These are phyloP conservation scores for Gastrolobium villosum DNA, from an alignment of 306 rosid genomes.

Conservation along the genomic window DNA sequence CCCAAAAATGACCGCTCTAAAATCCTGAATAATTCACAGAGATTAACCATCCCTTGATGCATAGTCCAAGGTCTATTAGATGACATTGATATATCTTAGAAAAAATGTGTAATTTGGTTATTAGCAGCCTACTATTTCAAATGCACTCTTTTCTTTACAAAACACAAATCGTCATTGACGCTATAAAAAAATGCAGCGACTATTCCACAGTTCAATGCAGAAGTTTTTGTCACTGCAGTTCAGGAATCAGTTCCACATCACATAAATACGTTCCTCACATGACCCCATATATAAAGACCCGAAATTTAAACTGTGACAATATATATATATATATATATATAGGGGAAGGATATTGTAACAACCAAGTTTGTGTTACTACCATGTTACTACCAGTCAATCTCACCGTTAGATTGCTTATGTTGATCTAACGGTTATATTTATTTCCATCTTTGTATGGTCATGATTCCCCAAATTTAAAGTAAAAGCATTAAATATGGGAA, in stretches of 20 bases:
- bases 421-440: too few relatives aligned
- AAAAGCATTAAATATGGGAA: too few relatives aligned
- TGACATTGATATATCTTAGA: not conserved
- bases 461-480: too few relatives aligned
- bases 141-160: constrained; percentile 1
- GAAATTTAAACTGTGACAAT: not conserved
- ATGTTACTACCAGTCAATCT: too few relatives aligned
- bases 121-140: constrained; percentile 19
- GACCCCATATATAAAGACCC: not conserved
- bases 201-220: not conserved
- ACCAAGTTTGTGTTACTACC: too few relatives aligned
- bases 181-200: not conserved
- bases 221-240: not conserved
- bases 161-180: not conserved
- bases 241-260: constrained; percentile 1
- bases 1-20: constrained; percentile 5
- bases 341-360: too few relatives aligned
- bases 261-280: not conserved
- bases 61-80: not conserved
- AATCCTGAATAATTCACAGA: not conserved
- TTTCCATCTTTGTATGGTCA: too few relatives aligned
- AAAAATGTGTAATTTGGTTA: not conserved
- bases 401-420: too few relatives aligned
- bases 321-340: too few relatives aligned
- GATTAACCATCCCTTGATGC: not conserved